Percentiles rank a stretch among this genome's conserved stretches.
These are phyloP conservation scores for Cyclaneusma minus DNA, from an alignment of 2,329 filamentous ascomycete species.

Conservation along the genomic window DNA sequence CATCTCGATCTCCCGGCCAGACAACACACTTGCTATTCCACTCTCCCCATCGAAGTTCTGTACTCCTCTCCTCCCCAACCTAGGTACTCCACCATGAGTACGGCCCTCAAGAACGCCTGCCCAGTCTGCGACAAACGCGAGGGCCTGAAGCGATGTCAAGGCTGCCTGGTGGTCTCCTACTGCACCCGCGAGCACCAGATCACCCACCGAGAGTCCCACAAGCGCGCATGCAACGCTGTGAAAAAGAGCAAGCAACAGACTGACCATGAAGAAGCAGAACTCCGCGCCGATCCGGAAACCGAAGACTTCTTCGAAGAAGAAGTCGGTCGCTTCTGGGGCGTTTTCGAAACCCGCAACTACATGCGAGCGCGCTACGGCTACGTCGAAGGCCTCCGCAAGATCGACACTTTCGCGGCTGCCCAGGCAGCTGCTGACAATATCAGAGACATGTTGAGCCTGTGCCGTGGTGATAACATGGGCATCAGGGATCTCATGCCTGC, in stretches of 20 bases:
- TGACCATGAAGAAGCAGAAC: conserved; percentile 20
- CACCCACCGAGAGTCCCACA: conserved; percentile 22
- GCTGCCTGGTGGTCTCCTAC: conserved; percentile 28
- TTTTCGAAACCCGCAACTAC: conserved; percentile 25
- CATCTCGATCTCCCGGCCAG: no score
- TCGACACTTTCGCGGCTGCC: conserved; percentile 21
- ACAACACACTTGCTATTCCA: no score
- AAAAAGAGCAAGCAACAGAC: conserved; percentile 17
- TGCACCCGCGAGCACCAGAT: conserved; percentile 29
- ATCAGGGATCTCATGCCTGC: conserved; percentile 24
- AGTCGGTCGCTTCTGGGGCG: conserved; percentile 27
- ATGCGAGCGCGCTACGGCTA: conserved; percentile 23
- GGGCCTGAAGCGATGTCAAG: conserved; percentile 22
- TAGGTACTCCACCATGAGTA: no score
- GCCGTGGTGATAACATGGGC: conserved; percentile 28
- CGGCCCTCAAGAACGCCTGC: conserved; percentile 9
- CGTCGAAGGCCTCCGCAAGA: conserved; percentile 18
- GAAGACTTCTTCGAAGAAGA: conserved; percentile 22
- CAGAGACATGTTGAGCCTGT: conserved; percentile 27
- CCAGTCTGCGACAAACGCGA: conserved; percentile 12
- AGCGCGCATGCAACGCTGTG: conserved; percentile 22
- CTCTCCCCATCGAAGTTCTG: no score
- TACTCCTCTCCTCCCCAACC: no score
- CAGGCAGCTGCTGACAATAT: conserved; percentile 23
- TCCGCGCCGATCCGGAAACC: conserved; percentile 19